These are phyloP conservation scores for Verticillium longisporum DNA, from an alignment of 2,329 filamentous ascomycete genomes.

Conservation along the genomic window DNA sequence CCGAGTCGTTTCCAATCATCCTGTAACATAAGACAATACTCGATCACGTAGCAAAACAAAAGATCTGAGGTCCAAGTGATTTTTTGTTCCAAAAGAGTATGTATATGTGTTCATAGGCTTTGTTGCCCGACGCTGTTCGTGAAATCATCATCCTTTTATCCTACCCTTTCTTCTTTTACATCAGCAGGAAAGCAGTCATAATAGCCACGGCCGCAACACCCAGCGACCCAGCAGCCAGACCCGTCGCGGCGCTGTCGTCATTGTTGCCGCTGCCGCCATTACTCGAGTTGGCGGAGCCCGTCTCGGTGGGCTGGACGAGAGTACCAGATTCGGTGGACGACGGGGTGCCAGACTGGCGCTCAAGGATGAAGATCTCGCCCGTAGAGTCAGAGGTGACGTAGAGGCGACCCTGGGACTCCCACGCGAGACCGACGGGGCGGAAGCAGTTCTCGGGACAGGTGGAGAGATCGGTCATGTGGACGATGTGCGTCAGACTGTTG, in stretches of 20 bases:
- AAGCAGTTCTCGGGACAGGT: constrained; percentile 53
- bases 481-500: constrained; percentile 41
- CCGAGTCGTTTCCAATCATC: too few species aligned
- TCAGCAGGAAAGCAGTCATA: background rate
- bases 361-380: constrained; percentile 58
- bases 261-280: background rate
- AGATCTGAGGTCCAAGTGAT: too few species aligned
- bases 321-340: constrained; percentile 4
- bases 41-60: too few species aligned
- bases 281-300: background rate
- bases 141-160: background rate
- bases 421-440: constrained; percentile 53
- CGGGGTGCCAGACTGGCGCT: constrained; percentile 8
- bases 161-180: background rate
- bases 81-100: too few species aligned
- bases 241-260: background rate
- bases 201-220: background rate
- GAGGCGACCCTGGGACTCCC: constrained; percentile 44
- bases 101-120: background rate
- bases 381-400: constrained; percentile 58
- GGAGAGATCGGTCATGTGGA: constrained; percentile 46
- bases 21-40: too few species aligned
- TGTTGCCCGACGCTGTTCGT: background rate
- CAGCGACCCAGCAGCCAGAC: background rate
- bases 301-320: constrained; percentile 1